Conservation (phyloP, 164 flowering plant genomes). For the Echeveria elegans region DNA sequence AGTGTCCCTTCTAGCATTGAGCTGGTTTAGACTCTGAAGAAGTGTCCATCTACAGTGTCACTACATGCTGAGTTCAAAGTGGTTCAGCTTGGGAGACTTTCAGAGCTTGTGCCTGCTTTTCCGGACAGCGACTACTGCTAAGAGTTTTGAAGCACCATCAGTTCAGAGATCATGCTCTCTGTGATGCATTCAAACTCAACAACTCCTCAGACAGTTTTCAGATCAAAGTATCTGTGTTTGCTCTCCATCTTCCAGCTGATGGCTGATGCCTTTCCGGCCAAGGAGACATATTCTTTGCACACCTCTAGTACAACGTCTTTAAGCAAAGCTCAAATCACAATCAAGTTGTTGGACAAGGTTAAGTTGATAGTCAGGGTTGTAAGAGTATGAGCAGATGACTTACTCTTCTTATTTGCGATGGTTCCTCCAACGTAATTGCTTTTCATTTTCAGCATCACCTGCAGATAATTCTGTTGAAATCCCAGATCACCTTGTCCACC, state of each 20-base stretch:
- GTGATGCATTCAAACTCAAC: conserved; percentile 58
- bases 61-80: too few species aligned
- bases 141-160: conserved; percentile 47
- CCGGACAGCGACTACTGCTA: conserved; percentile 34
- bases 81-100: too few species aligned
- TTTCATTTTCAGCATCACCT: conserved; percentile 71
- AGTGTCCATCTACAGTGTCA: too few species aligned
- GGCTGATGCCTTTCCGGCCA: conserved; percentile 64
- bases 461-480: too few species aligned
- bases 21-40: neutral
- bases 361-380: too few species aligned
- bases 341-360: neutral
- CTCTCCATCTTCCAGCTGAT: conserved; percentile 45
- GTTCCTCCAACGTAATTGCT: conserved; percentile 52
- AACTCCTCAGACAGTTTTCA: conserved; percentile 38
- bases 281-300: conserved; percentile 38
- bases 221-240: conserved; percentile 53
- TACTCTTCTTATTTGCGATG: conserved; percentile 66
- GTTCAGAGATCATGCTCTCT: conserved; percentile 65
- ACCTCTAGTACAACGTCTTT: conserved; percentile 54
- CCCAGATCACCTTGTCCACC: too few species aligned
- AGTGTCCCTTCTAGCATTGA: too few species aligned
- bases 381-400: too few species aligned
- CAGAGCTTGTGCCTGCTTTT: conserved; percentile 16
- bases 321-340: neutral